Percentiles rank a stretch among this genome's conserved stretches.
Evolutionary conservation across 169 alveolate species (phyloP).

Genomic region (Sarcocystis neurona): DNA sequence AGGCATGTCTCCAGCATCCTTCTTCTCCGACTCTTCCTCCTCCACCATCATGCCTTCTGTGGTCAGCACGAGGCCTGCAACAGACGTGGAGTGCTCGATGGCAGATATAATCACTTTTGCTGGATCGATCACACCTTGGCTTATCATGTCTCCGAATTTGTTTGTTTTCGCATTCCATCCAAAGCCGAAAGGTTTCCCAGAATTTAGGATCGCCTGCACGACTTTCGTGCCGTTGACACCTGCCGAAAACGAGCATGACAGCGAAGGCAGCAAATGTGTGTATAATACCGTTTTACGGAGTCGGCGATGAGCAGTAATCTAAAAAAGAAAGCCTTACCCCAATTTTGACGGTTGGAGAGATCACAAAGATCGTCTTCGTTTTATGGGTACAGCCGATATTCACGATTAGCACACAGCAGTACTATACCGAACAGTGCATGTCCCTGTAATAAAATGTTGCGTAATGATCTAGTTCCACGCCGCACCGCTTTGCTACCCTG

Average conservation of each 20-base stretch:
- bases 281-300: neutral
- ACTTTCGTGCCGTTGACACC: constrained; percentile 84
- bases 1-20: constrained; percentile 62
- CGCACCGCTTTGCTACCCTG: too few species aligned
- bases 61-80: constrained; percentile 87
- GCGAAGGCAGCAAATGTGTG: too few species aligned
- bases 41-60: constrained; percentile 91
- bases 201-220: constrained; percentile 78
- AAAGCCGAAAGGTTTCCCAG: constrained; percentile 84
- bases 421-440: too few species aligned
- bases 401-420: too few species aligned
- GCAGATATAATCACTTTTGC: constrained; percentile 86
- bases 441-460: too few species aligned
- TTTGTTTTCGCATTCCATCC: constrained; percentile 88
- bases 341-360: too few species aligned
- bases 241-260: neutral
- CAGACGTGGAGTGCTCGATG: constrained; percentile 83
- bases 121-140: constrained; percentile 87
- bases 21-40: constrained; percentile 81
- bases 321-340: neutral
- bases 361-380: too few species aligned
- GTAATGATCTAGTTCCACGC: too few species aligned
- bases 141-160: constrained; percentile 85
- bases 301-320: neutral
- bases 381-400: too few species aligned